Evolutionary conservation across 2,329 filamentous ascomycete species (phyloP).

Genomic region (Exophiala lecanii-corni): DNA sequence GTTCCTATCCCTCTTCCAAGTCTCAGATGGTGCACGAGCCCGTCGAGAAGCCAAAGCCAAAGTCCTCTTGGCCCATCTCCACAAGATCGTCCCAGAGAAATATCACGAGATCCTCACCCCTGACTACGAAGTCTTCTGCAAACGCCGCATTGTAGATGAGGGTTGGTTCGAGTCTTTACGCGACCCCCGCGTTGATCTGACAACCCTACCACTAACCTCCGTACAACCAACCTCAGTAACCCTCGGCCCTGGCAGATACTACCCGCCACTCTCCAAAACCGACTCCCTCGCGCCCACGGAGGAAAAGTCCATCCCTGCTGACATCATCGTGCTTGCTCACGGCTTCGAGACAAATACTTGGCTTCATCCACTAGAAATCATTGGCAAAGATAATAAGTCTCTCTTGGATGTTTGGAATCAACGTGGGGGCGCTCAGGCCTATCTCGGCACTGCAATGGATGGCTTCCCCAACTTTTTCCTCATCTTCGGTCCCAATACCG

Average conservation of each 20-base stretch:
- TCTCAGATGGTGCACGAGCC: constrained; percentile 44
- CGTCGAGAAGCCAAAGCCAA: constrained; percentile 38
- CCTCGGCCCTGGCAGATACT: constrained; percentile 47
- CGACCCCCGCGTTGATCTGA: constrained; percentile 50
- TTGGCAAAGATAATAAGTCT: constrained; percentile 47
- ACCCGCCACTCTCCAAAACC: constrained; percentile 33
- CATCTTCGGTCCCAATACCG: constrained; percentile 57
- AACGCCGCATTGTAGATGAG: constrained; percentile 58
- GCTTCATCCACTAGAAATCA: constrained; percentile 50
- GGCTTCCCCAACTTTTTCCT: constrained; percentile 64
- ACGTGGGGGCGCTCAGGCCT: constrained; percentile 58
- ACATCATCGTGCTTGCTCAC: constrained; percentile 59
- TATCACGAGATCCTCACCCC: constrained; percentile 60
- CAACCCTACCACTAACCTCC: constrained; percentile 46
- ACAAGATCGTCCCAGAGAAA: constrained; percentile 49
- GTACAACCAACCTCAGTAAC: constrained; percentile 48
- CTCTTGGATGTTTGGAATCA: constrained; percentile 54
- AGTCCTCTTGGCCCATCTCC: constrained; percentile 46
- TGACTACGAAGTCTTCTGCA: constrained; percentile 60
- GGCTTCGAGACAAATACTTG: constrained; percentile 56
- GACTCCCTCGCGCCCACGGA: constrained; percentile 28
- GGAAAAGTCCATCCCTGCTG: constrained; percentile 48
- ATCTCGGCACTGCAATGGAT: constrained; percentile 54
- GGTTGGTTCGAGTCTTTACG: constrained; percentile 53
- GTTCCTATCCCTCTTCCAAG: constrained; percentile 37